Percentiles rank a stretch among this genome's conserved stretches.
Evolutionary conservation across 371 early-diverging fungal genomes (phyloP).

Genomic region (Actinomortierella ambigua): DNA sequence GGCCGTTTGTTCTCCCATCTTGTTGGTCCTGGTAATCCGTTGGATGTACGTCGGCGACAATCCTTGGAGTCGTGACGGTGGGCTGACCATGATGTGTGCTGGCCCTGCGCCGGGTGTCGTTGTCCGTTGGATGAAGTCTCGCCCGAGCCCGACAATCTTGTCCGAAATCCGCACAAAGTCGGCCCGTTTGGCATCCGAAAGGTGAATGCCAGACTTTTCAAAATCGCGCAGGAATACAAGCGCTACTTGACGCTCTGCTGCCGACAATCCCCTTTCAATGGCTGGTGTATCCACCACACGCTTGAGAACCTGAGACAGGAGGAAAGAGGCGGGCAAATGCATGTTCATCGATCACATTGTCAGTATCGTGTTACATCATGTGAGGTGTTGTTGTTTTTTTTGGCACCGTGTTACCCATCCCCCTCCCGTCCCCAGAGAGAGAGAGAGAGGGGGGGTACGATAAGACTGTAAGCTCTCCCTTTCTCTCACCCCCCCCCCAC

Average conservation of each 20-base stretch:
- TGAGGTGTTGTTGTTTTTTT: too few relatives aligned
- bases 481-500: too few relatives aligned
- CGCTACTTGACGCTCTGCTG: constrained; percentile 82
- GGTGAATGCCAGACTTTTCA: constrained; percentile 93
- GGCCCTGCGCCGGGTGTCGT: constrained; percentile 33
- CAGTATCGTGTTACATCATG: too few relatives aligned
- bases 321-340: too few relatives aligned
- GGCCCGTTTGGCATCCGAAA: constrained; percentile 67
- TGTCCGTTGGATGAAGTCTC: constrained; percentile 67
- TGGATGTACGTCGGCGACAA: constrained; percentile 27
- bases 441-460: too few relatives aligned
- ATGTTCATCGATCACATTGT: too few relatives aligned
- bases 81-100: constrained; percentile 38
- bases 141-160: constrained; percentile 77
- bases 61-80: constrained; percentile 43
- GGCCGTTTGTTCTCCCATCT: constrained; percentile 37
- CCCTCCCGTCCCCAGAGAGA: too few relatives aligned
- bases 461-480: too few relatives aligned
- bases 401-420: too few relatives aligned
- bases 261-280: constrained; percentile 57
- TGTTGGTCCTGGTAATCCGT: constrained; percentile 38
- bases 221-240: constrained; percentile 88
- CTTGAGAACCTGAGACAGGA: constrained; percentile 60
- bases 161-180: constrained; percentile 85
- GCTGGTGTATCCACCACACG: constrained; percentile 62